A percentile compares a stretch with the other conserved stretches of the same genome.
Conservation (phyloP, 1,139 yeast species). For the Cylindricascospora bacillispora region DNA sequence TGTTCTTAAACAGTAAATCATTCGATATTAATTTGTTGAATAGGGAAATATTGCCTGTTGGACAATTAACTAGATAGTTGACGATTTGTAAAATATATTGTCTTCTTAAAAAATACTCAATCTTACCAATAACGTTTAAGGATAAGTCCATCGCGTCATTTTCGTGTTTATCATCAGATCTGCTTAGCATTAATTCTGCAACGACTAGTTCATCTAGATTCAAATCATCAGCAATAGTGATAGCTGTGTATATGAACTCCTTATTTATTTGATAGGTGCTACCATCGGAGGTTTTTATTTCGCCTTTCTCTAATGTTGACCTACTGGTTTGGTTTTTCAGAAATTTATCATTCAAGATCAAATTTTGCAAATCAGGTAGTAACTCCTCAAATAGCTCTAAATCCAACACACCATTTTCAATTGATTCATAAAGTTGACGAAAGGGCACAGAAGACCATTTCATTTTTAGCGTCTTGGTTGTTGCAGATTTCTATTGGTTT, state of each 20-base stretch:
- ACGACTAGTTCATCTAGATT: constrained; percentile 57
- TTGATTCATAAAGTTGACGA: constrained; percentile 20
- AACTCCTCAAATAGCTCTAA: constrained; percentile 12
- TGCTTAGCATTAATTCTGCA: constrained; percentile 40
- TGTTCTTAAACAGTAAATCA: constrained; percentile 26
- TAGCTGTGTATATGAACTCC: constrained; percentile 38
- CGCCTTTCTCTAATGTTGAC: constrained; percentile 39
- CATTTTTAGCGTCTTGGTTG: too few relatives aligned
- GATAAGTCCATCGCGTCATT: constrained; percentile 32
- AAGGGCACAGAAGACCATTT: constrained; percentile 18
- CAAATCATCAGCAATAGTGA: constrained; percentile 48
- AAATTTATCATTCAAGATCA: constrained; percentile 12
- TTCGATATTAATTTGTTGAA: constrained; percentile 12
- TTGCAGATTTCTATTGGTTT: too few relatives aligned
- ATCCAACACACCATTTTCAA: constrained; percentile 16
- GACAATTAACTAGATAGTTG: constrained; percentile 38
- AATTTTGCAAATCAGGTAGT: constrained; percentile 17
- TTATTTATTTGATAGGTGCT: constrained; percentile 37
- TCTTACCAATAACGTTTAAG: constrained; percentile 41
- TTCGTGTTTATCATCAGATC: too few relatives aligned
- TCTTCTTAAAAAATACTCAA: constrained; percentile 56
- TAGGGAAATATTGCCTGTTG: constrained; percentile 13
- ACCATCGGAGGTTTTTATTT: constrained; percentile 38
- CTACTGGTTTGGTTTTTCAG: constrained; percentile 42
- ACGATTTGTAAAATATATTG: constrained; percentile 61